Percentiles rank a stretch among this genome's conserved stretches.
Evolutionary conservation across 192 early-diverging fungal species (phyloP).

Genomic region (Coemansia sp.): DNA sequence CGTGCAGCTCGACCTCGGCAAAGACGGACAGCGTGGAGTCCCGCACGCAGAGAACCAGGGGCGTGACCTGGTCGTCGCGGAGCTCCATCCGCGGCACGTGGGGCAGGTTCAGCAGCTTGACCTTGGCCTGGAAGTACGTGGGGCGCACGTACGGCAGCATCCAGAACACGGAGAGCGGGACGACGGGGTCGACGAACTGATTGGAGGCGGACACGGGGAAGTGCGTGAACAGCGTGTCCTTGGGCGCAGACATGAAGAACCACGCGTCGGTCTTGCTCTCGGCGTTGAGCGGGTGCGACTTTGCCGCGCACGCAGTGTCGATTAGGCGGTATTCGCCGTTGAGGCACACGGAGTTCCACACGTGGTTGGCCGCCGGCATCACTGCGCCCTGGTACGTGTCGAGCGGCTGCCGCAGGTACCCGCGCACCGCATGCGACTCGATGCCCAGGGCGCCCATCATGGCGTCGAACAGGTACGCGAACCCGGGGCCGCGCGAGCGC

Average conservation of each 20-base stretch:
- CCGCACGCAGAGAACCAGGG: conserved; percentile 48
- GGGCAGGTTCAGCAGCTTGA: conserved; percentile 53
- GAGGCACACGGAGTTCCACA: conserved; percentile 54
- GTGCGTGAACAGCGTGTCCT: conserved; percentile 53
- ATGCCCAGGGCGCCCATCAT: conserved; percentile 53
- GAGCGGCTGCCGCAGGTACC: conserved; percentile 54
- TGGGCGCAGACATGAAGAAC: conserved; percentile 53
- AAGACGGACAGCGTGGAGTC: conserved; percentile 46
- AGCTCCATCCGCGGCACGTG: conserved; percentile 41
- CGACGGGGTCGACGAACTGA: conserved; percentile 53
- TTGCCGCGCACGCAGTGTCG: conserved; percentile 49
- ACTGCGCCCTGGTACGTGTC: conserved; percentile 47
- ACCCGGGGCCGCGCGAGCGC: conserved; percentile 49
- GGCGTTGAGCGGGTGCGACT: conserved; percentile 46
- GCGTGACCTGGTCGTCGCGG: conserved; percentile 43
- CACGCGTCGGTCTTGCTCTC: conserved; percentile 41
- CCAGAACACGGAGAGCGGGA: conserved; percentile 54
- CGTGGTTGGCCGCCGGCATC: conserved; percentile 53
- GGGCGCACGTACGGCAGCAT: conserved; percentile 55
- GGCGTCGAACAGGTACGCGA: conserved; percentile 52
- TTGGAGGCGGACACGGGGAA: conserved; percentile 31
- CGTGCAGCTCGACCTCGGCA: conserved; percentile 57
- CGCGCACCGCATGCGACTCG: conserved; percentile 45
- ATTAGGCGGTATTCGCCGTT: conserved; percentile 55
- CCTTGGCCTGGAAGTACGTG: conserved; percentile 38